A percentile compares a stretch with the other conserved stretches of the same genome.
Conservation (phyloP, 129 eudicot genomes). For the Centaurea solstitialis region DNA sequence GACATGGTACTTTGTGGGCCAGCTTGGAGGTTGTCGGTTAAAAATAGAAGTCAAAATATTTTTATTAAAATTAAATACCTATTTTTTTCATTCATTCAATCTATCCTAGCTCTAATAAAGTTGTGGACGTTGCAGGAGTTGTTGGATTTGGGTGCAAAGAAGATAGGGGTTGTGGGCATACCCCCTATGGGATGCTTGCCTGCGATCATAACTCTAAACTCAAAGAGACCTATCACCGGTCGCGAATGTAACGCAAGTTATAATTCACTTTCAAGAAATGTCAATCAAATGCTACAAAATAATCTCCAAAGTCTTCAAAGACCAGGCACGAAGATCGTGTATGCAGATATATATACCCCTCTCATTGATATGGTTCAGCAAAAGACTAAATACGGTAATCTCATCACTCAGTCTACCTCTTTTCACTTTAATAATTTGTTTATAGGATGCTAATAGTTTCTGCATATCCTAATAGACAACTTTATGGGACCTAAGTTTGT, state of each 20-base stretch:
- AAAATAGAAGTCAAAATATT: neutral
- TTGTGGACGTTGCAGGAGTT: slow-evolving; percentile 27
- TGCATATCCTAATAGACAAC: neutral
- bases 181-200: slow-evolving; percentile 86
- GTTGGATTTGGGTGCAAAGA: slow-evolving; percentile 49
- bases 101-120: neutral
- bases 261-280: slow-evolving; percentile 28
- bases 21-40: neutral
- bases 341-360: slow-evolving; percentile 45
- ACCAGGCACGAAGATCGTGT: slow-evolving; percentile 29
- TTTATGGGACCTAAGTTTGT: neutral
- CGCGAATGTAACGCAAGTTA: slow-evolving; percentile 23
- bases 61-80: neutral
- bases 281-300: slow-evolving; percentile 28
- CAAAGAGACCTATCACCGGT: slow-evolving; percentile 26
- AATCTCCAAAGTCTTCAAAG: slow-evolving; percentile 30
- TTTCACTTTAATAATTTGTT: neutral
- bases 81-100: neutral
- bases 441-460: neutral
- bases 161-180: slow-evolving; percentile 49
- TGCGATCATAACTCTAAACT: slow-evolving; percentile 42
- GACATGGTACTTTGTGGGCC: neutral
- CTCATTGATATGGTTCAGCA: slow-evolving; percentile 37
- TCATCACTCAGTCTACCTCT: neutral
- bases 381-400: slow-evolving; percentile 23